Evolutionary conservation across 73 alveolate genomes (phyloP), one percentile per base, ranked within the genome.

Genomic region (Paramecium sonneborni): DNA sequence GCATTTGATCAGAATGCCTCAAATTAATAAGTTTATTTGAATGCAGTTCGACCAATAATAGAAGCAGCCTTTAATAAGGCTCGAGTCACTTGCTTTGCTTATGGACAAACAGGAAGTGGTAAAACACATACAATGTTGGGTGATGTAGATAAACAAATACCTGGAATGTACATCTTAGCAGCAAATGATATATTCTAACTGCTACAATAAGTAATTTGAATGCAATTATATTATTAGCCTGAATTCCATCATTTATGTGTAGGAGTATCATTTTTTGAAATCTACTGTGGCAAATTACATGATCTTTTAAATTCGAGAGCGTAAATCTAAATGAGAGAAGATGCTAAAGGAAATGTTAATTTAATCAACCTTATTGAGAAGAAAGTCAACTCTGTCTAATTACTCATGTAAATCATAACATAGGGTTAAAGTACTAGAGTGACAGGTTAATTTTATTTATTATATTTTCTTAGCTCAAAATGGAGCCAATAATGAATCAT

Each of bases 111-210:
- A 28, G 99, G 99, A 28, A 99, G 99, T 57, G 99, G 99, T 24
- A 98, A 98, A 93, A 98, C 99, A 26, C 96, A 97, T 93, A 98
- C 99, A n/a, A 98, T 98, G 99, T 92, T 98, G 44, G 99, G 99
- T 10, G 95, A 93, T 57, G 98, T 92, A 24, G 98, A 93, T 7
- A 92, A 89, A 39, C 95, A 95, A 67, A 93, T 93, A 8, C 99
- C 99, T 14, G 99, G 99, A 46, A 92, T 99, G 95, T 99, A 98
- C 93, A 93, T 98, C 37, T 93, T 98, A 26, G 99, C 99, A n/a
- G 97, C 99, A 41, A 93, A 95, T 92, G 99, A 97, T 95, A 94
- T 97, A 41, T 97, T 96, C 93, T 62, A 94, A 26, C 88, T 96
- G 79, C 92, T 97, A 92, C 93, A 97, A 86, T 86, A 95, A 28